phyloP scores from a whole-genome alignment of 768 basidiomycete genomes.

The Neoboletus magnificus region DNA sequence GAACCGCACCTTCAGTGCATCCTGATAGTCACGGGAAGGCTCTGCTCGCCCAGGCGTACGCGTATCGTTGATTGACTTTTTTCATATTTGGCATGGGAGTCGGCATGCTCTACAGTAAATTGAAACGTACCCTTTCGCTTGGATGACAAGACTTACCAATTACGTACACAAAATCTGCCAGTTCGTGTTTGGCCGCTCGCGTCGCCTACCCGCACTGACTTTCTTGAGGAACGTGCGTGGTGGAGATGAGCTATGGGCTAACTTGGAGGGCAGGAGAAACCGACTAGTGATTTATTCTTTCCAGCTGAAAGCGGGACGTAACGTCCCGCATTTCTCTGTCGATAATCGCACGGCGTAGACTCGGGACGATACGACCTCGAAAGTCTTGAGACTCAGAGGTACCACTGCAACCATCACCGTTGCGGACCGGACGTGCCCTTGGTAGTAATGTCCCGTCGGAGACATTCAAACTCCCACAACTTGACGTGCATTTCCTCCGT shows the following conservation, averaged over 20 bases:
- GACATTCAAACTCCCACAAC: constrained; percentile 4
- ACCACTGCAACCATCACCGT: neutral
- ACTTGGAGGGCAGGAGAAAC: neutral
- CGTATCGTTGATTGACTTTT: neutral
- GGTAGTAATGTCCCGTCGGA: neutral
- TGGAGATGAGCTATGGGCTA: neutral
- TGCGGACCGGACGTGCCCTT: neutral
- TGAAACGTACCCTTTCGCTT: constrained; percentile 5
- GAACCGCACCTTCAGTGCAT: neutral
- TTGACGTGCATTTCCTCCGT: constrained; percentile 12
- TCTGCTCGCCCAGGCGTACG: neutral
- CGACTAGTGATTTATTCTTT: neutral
- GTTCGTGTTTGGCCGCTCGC: neutral
- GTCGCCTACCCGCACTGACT: neutral
- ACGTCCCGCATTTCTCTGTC: neutral
- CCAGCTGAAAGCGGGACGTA: neutral
- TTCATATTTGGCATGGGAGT: neutral
- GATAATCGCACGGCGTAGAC: neutral
- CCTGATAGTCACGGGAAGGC: neutral
- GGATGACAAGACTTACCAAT: neutral
- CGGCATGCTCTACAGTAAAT: no score
- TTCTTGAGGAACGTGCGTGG: neutral
- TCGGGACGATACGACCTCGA: no score
- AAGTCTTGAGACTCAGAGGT: no score
- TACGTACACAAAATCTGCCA: neutral